phyloP scores from a whole-genome alignment of 176 grass and related monocot species.

The Zizania latifolia region DNA sequence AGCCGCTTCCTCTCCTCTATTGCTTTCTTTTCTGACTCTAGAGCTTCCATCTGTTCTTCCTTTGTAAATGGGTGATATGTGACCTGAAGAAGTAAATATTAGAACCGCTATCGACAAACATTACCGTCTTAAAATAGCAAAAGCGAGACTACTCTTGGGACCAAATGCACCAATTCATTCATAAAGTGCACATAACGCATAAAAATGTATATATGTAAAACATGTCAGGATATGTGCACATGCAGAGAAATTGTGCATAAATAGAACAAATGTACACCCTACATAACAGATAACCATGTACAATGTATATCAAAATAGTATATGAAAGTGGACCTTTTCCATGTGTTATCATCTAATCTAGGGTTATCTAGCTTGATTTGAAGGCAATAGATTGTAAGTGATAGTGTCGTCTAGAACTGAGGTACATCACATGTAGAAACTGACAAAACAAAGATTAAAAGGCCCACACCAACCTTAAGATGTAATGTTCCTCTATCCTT shows the following conservation, averaged over 20 bases:
- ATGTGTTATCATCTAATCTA: neutral
- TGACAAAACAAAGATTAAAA: constrained; percentile 5
- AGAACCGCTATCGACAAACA: neutral
- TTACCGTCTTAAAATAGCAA: neutral
- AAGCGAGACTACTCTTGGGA: too few species aligned
- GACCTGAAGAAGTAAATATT: constrained; percentile 40
- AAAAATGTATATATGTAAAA: neutral
- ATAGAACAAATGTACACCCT: too few species aligned
- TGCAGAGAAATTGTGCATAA: neutral
- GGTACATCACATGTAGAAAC: neutral
- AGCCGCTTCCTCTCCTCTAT: constrained; percentile 80
- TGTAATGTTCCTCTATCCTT: constrained; percentile 81
- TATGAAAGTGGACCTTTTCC: too few species aligned
- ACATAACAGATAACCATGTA: neutral
- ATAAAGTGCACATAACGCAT: neutral
- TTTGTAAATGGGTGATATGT: constrained; percentile 70
- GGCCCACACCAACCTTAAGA: constrained; percentile 50
- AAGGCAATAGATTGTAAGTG: neutral
- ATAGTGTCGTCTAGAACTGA: neutral
- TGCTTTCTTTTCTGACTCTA: constrained; percentile 61
- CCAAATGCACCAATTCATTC: neutral
- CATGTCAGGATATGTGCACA: neutral
- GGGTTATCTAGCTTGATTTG: constrained; percentile 18
- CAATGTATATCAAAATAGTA: too few species aligned
- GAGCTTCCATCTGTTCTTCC: constrained; percentile 64